A percentile compares a stretch with the other conserved stretches of the same genome.
Evolutionary conservation across 2,329 filamentous ascomycete genomes (phyloP).

Genomic region (Aspergillus sp.): DNA sequence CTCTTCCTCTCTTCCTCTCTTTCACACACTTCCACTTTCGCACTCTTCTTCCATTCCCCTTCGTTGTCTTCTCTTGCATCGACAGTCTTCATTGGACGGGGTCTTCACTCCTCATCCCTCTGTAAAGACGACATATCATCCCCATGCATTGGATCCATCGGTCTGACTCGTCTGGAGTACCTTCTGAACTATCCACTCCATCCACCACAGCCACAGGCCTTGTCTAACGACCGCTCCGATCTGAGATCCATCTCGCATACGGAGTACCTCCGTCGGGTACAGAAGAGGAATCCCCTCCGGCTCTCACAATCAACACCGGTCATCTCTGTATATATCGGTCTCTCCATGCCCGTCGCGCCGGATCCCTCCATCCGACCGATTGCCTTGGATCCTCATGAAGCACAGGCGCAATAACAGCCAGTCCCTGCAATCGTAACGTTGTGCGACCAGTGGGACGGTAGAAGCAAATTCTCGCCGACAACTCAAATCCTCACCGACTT

Average conservation of each 20-base stretch:
- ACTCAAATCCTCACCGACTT: slow-evolving; percentile 20
- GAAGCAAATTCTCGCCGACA: slow-evolving; percentile 11
- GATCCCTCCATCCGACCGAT: background rate
- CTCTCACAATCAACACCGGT: background rate
- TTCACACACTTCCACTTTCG: background rate
- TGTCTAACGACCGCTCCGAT: background rate
- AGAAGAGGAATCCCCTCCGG: background rate
- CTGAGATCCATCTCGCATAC: background rate
- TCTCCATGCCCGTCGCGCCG: background rate
- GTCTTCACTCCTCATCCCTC: background rate
- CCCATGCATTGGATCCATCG: background rate
- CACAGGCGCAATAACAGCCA: background rate
- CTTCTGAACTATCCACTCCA: no score
- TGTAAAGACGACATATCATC: background rate
- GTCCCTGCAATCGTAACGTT: background rate
- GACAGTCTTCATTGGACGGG: background rate
- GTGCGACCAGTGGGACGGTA: slow-evolving; percentile 10
- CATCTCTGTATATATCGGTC: background rate
- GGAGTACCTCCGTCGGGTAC: background rate
- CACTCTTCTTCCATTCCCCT: background rate
- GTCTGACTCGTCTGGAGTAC: no score
- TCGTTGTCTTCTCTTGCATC: background rate
- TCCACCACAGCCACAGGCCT: no score
- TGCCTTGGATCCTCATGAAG: background rate
- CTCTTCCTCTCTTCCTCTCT: slow-evolving; percentile 1